A percentile compares a stretch with the other conserved stretches of the same genome.
These are phyloP conservation scores for Saccharomycopsis javanensis DNA, from an alignment of 805 yeast species.

Conservation along the genomic window DNA sequence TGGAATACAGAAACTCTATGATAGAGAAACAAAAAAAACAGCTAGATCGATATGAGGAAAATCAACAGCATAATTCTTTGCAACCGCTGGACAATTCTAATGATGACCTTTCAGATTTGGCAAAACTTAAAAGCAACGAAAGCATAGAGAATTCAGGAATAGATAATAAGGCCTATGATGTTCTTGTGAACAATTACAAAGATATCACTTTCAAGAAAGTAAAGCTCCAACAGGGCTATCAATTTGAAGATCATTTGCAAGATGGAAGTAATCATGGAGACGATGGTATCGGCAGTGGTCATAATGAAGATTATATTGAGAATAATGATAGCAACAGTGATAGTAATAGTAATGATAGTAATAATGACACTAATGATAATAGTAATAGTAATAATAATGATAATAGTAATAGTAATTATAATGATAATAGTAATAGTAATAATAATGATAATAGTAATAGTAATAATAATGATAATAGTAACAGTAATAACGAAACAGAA, in stretches of 20 bases:
- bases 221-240: constrained; percentile 3
- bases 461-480: too few species aligned
- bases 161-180: neutral
- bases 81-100: neutral
- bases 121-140: neutral
- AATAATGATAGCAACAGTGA: too few species aligned
- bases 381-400: too few species aligned
- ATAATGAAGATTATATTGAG: too few species aligned
- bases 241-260: constrained; percentile 7
- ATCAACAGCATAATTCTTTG: neutral
- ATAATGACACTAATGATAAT: too few species aligned
- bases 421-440: too few species aligned
- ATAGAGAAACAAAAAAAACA: constrained; percentile 1
- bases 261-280: neutral
- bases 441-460: too few species aligned
- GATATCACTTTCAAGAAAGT: constrained; percentile 12
- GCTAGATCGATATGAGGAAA: neutral
- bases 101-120: neutral
- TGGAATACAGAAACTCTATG: neutral
- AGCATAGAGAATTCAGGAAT: neutral
- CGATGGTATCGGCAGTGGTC: neutral
- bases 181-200: constrained; percentile 2
- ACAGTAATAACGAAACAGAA: neutral
- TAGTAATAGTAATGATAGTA: too few species aligned
- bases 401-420: too few species aligned